Percentiles rank a stretch among this genome's conserved stretches.
Conservation (phyloP, 306 rosid species). For the Hippophae gyantsensis region DNA sequence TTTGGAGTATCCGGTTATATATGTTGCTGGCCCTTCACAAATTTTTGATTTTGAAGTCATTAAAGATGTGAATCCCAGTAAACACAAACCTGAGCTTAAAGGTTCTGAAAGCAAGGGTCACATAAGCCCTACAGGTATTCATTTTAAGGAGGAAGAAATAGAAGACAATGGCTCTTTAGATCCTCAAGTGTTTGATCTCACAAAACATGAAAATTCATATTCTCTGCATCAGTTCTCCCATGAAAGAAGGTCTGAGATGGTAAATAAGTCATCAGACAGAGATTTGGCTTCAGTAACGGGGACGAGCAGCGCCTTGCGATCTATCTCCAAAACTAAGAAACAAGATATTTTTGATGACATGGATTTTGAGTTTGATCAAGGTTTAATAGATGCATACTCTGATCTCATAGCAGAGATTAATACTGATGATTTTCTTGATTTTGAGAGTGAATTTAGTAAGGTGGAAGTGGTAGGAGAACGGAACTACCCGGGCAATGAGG, state of each 20-base stretch:
- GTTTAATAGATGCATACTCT: conserved; percentile 41
- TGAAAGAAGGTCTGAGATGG: conserved; percentile 22
- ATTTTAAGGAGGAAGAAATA: conserved; percentile 72
- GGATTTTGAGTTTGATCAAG: conserved; percentile 53
- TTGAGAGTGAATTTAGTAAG: conserved; percentile 34
- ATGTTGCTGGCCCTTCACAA: conserved; percentile 66
- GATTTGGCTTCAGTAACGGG: conserved; percentile 26
- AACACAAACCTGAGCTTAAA: conserved; percentile 27
- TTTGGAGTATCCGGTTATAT: conserved; percentile 77
- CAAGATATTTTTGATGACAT: conserved; percentile 24
- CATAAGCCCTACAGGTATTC: conserved; percentile 32
- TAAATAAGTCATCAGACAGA: conserved; percentile 21
- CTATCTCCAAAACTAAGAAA: conserved; percentile 18
- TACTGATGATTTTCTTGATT: conserved; percentile 50
- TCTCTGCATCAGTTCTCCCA: conserved; percentile 15
- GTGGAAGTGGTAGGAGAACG: conserved; percentile 25
- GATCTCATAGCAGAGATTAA: conserved; percentile 46
- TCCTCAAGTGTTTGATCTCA: conserved; percentile 47
- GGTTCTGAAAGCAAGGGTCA: conserved; percentile 23
- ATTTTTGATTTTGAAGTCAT: conserved; percentile 1
- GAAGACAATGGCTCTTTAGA: conserved; percentile 27
- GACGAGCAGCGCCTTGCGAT: conserved; percentile 21
- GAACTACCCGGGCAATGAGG: conserved; percentile 15
- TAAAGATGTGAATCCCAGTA: conserved; percentile 12
- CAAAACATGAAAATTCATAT: conserved; percentile 36